Conservation (phyloP, 306 rosid genomes). For the Vachellia pachyceras region DNA sequence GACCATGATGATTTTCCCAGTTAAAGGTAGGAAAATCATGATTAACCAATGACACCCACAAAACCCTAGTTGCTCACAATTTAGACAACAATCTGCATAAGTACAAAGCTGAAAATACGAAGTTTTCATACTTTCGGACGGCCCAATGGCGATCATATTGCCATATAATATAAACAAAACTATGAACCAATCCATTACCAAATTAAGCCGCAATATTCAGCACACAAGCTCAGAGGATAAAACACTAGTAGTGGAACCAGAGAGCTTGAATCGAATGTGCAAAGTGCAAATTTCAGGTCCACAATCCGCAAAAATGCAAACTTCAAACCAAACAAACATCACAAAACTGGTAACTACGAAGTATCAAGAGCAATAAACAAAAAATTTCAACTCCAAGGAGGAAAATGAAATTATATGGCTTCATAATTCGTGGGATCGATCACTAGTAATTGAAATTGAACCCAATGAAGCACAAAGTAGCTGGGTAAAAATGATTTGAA, state of each 20-base stretch:
- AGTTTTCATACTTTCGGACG: not conserved
- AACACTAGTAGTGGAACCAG: slow-evolving; percentile 16
- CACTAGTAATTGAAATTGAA: slow-evolving; percentile 11
- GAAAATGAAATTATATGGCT: not conserved
- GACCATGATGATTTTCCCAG: slow-evolving; percentile 10
- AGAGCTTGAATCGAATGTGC: slow-evolving; percentile 28
- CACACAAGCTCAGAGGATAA: slow-evolving; percentile 6
- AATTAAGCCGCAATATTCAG: slow-evolving; percentile 24
- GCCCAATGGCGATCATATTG: slow-evolving; percentile 12
- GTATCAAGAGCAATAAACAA: not conserved
- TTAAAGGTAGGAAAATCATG: not conserved
- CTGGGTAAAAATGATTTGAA: not conserved
- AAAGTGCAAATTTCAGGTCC: not conserved
- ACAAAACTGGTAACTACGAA: not conserved
- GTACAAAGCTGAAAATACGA: slow-evolving; percentile 8
- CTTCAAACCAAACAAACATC: slow-evolving; percentile 8
- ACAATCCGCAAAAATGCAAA: slow-evolving; percentile 10
- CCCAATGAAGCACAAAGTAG: not conserved
- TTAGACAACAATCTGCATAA: not conserved
- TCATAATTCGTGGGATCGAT: slow-evolving; percentile 45
- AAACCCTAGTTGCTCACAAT: slow-evolving; percentile 48
- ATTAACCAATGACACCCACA: not conserved
- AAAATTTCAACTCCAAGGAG: not conserved
- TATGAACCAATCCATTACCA: not conserved
- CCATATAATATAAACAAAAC: not conserved